Evolutionary conservation across 2,329 filamentous ascomycete genomes (phyloP).

Genomic region (Metarhizium album): DNA sequence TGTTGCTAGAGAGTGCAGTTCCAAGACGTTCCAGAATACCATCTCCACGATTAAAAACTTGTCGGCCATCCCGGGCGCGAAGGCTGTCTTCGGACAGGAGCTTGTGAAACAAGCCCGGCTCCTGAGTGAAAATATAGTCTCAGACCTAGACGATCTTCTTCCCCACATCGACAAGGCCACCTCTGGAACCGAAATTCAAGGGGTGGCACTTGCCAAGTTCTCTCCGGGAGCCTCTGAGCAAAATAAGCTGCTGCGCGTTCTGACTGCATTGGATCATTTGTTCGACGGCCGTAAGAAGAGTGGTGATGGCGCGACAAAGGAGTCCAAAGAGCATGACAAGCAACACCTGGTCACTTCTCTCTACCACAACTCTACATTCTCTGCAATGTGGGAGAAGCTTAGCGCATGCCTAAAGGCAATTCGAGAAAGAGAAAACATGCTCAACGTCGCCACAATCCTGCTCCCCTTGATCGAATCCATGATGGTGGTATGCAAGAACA

Average conservation of each 20-base stretch:
- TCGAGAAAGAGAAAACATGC: slow-evolving; percentile 84
- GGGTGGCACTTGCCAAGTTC: slow-evolving; percentile 87
- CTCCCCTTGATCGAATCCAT: slow-evolving; percentile 89
- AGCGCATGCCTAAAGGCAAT: slow-evolving; percentile 84
- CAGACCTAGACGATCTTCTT: slow-evolving; percentile 74
- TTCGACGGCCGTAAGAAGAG: slow-evolving; percentile 71
- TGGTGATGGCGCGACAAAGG: slow-evolving; percentile 37
- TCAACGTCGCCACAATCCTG: slow-evolving; percentile 93
- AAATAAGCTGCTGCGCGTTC: slow-evolving; percentile 82
- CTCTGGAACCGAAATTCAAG: slow-evolving; percentile 89
- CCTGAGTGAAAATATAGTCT: slow-evolving; percentile 73
- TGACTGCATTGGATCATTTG: slow-evolving; percentile 90
- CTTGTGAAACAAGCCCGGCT: slow-evolving; percentile 77
- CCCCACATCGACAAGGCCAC: slow-evolving; percentile 78
- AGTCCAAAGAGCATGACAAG: slow-evolving; percentile 50
- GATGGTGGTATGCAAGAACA: slow-evolving; percentile 99
- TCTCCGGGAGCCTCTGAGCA: slow-evolving; percentile 94
- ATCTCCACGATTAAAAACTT: slow-evolving; percentile 98
- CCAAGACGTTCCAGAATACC: slow-evolving; percentile 96
- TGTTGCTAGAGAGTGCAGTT: slow-evolving; percentile 89
- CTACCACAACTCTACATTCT: slow-evolving; percentile 86
- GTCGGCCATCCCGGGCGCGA: slow-evolving; percentile 82
- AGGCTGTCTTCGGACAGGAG: slow-evolving; percentile 85
- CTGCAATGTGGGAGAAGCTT: slow-evolving; percentile 81
- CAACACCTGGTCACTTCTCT: slow-evolving; percentile 78